Conservation (phyloP, 2,329 filamentous ascomycete genomes). For the Botrytis medusae region DNA sequence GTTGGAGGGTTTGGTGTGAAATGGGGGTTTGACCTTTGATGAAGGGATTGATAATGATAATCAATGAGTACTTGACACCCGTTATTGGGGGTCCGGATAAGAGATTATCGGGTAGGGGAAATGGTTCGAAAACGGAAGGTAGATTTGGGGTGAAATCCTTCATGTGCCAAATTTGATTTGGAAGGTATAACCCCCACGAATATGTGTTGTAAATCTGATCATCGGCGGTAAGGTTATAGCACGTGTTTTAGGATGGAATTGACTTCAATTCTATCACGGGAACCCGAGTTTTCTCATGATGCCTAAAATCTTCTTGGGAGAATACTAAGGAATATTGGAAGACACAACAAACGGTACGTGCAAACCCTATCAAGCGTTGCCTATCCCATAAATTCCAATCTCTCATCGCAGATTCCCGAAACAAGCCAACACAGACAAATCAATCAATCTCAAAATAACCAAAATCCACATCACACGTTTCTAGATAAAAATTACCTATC, state of each 20-base stretch:
- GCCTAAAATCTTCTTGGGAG: not conserved
- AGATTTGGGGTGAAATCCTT: not conserved
- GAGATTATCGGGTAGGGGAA: not conserved
- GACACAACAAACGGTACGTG: no score
- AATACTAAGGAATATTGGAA: not conserved
- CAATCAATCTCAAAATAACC: not conserved
- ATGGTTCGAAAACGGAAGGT: not conserved
- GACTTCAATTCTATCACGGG: not conserved
- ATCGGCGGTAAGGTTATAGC: not conserved
- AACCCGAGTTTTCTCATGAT: slow-evolving; percentile 5
- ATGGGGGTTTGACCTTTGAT: not conserved
- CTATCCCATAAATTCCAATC: slow-evolving; percentile 1
- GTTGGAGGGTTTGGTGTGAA: not conserved
- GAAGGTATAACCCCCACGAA: not conserved
- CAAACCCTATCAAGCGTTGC: not conserved
- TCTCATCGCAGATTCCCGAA: slow-evolving; percentile 12
- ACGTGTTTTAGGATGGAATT: not conserved
- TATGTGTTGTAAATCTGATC: not conserved
- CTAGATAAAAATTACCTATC: not conserved
- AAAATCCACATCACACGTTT: slow-evolving; percentile 4
- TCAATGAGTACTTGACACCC: not conserved
- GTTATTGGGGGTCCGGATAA: not conserved
- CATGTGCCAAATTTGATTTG: not conserved
- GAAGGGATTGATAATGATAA: not conserved
- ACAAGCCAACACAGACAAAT: not conserved